Percentiles rank a stretch among this genome's conserved stretches.
phyloP scores from a whole-genome alignment of 2,329 filamentous ascomycete genomes.

The Colletotrichum neosansevieriae region DNA sequence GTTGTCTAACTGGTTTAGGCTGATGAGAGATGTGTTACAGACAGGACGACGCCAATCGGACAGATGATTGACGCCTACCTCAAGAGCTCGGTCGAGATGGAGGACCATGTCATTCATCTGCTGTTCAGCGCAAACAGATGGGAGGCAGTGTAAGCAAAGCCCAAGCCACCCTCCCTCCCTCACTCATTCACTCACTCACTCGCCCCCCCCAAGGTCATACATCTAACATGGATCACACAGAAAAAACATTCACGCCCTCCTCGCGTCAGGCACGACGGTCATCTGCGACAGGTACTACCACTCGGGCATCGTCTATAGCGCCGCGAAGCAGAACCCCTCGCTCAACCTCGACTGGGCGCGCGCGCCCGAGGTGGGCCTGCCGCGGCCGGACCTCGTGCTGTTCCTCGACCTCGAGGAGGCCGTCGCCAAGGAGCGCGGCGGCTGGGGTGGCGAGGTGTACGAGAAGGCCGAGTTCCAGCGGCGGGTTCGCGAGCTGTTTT shows the following conservation, averaged over 20 bases:
- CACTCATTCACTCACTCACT: neutral
- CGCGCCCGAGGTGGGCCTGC: slow-evolving; percentile 85
- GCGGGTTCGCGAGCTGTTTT: slow-evolving; percentile 81
- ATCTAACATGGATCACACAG: slow-evolving; percentile 48
- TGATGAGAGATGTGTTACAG: slow-evolving; percentile 54
- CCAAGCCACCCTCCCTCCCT: neutral
- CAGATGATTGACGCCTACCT: slow-evolving; percentile 89
- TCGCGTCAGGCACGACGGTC: slow-evolving; percentile 78
- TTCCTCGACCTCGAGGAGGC: slow-evolving; percentile 86
- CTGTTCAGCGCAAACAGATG: slow-evolving; percentile 93
- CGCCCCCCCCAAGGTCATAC: neutral
- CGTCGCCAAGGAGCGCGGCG: slow-evolving; percentile 80
- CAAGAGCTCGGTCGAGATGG: slow-evolving; percentile 76
- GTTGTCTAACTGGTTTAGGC: neutral
- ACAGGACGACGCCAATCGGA: slow-evolving; percentile 86
- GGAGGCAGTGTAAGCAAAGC: slow-evolving; percentile 70
- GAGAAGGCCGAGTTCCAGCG: slow-evolving; percentile 87
- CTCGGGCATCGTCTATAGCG: slow-evolving; percentile 92
- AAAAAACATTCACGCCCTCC: slow-evolving; percentile 62
- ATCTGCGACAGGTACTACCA: slow-evolving; percentile 96
- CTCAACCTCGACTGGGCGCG: slow-evolving; percentile 85
- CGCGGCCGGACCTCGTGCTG: slow-evolving; percentile 86
- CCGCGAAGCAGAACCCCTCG: slow-evolving; percentile 81
- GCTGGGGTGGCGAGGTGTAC: slow-evolving; percentile 90
- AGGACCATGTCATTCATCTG: slow-evolving; percentile 91